Evolutionary conservation across 345 rosid species (phyloP).

Genomic region (Laguncularia racemosa): DNA sequence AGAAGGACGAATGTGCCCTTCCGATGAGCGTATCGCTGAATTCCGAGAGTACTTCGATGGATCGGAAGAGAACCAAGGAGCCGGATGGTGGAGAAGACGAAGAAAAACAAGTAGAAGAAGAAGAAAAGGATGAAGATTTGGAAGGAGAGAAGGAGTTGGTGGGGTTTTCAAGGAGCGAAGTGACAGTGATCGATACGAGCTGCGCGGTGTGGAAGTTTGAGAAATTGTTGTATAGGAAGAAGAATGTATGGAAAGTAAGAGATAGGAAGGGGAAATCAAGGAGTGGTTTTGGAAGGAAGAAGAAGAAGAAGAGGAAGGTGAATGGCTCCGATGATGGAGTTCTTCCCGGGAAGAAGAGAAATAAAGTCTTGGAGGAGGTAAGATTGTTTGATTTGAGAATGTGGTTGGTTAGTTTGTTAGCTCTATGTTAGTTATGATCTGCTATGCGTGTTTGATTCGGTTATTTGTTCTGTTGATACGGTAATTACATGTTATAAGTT

Average conservation of each 20-base stretch:
- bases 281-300: constrained; percentile 42
- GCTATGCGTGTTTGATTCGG: too few relatives aligned
- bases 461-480: too few relatives aligned
- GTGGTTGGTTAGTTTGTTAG: too few relatives aligned
- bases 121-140: constrained; percentile 7
- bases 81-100: constrained; percentile 10
- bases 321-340: constrained; percentile 22
- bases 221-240: constrained; percentile 66
- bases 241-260: constrained; percentile 77
- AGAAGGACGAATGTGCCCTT: constrained; percentile 19
- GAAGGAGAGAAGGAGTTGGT: constrained; percentile 45
- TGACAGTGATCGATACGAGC: constrained; percentile 91
- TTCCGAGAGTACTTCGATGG: constrained; percentile 24
- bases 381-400: too few relatives aligned
- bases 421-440: too few relatives aligned
- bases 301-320: constrained; percentile 30
- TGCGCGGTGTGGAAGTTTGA: constrained; percentile 74
- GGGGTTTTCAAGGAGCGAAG: constrained; percentile 88
- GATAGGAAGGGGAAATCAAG: constrained; percentile 71
- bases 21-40: constrained; percentile 21
- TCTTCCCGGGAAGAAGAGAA: constrained; percentile 34
- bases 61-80: constrained; percentile 15
- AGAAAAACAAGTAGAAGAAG: constrained; percentile 9
- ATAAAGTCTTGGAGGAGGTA: constrained; percentile 20
- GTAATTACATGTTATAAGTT: too few relatives aligned